These are phyloP conservation scores for Aspergillus sp. DNA, from an alignment of 2,329 filamentous ascomycete species.

Conservation along the genomic window DNA sequence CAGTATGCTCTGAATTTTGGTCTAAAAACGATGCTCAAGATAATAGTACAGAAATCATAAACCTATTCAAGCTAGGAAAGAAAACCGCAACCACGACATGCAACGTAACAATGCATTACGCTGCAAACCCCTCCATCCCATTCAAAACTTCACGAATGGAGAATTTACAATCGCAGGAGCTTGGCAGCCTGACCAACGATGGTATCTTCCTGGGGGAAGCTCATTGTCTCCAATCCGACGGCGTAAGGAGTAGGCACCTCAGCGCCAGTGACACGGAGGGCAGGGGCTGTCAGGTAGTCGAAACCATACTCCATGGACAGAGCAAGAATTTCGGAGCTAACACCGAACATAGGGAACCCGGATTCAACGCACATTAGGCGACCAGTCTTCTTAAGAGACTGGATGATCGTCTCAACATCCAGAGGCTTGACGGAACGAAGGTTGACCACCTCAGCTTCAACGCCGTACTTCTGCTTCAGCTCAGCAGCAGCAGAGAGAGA, in stretches of 20 bases:
- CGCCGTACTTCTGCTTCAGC: conserved; percentile 93
- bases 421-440: conserved; percentile 96
- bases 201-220: conserved; percentile 84
- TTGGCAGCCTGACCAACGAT: conserved; percentile 89
- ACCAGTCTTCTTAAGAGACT: conserved; percentile 98
- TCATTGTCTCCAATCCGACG: conserved; percentile 87
- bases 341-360: conserved; percentile 93
- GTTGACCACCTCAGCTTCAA: conserved; percentile 97
- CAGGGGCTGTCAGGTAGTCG: conserved; percentile 93
- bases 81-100: conserved; percentile 23
- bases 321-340: conserved; percentile 88
- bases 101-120: conserved; percentile 36
- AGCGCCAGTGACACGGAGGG: conserved; percentile 89
- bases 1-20: conserved; percentile 9
- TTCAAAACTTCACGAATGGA: conserved; percentile 8
- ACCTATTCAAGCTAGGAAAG: conserved; percentile 12
- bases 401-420: conserved; percentile 90
- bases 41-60: conserved; percentile 26
- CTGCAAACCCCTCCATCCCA: conserved; percentile 15
- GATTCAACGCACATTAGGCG: conserved; percentile 90
- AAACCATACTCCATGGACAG: conserved; percentile 97
- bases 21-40: conserved; percentile 21
- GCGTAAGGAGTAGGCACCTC: conserved; percentile 98
- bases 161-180: conserved; percentile 71
- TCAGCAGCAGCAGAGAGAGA: conserved; percentile 83